These are phyloP conservation scores for Fusarium sp. DNA, from an alignment of 2,329 filamentous ascomycete species.

Conservation along the genomic window DNA sequence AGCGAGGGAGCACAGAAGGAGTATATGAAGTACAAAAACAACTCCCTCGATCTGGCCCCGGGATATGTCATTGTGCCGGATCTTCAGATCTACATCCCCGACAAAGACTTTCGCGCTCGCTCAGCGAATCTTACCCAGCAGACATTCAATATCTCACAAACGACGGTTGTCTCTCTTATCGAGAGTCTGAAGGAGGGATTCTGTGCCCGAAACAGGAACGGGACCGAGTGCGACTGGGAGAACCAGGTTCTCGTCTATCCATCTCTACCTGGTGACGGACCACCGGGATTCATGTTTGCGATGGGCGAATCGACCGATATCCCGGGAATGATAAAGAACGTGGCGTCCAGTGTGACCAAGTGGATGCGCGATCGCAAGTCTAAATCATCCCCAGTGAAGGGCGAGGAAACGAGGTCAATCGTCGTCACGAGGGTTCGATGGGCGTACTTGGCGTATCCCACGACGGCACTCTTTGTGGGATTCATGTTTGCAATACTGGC, in stretches of 20 bases:
- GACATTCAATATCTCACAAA: constrained; percentile 20
- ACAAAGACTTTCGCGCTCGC: neutral
- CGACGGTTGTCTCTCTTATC: neutral
- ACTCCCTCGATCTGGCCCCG: neutral
- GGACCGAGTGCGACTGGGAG: neutral
- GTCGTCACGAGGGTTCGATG: constrained; percentile 5
- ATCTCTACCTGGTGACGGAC: neutral
- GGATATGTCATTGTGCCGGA: neutral
- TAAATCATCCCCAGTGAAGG: fast-evolving
- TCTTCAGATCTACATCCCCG: constrained; percentile 18
- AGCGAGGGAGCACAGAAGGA: fast-evolving
- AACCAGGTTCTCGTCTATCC: constrained; percentile 5
- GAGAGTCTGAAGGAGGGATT: constrained; percentile 7
- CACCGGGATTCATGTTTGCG: neutral
- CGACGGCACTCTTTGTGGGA: neutral
- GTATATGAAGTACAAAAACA: constrained; percentile 6
- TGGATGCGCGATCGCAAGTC: constrained; percentile 24
- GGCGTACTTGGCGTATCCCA: constrained; percentile 7
- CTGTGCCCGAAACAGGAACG: neutral
- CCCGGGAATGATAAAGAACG: neutral
- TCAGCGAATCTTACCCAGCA: neutral
- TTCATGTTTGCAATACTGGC: neutral
- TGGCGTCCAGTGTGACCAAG: constrained; percentile 20
- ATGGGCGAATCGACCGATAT: neutral
- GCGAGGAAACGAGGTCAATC: neutral